Conservation (phyloP, 2,329 filamentous ascomycete genomes). For the Cytospora piceicola region DNA sequence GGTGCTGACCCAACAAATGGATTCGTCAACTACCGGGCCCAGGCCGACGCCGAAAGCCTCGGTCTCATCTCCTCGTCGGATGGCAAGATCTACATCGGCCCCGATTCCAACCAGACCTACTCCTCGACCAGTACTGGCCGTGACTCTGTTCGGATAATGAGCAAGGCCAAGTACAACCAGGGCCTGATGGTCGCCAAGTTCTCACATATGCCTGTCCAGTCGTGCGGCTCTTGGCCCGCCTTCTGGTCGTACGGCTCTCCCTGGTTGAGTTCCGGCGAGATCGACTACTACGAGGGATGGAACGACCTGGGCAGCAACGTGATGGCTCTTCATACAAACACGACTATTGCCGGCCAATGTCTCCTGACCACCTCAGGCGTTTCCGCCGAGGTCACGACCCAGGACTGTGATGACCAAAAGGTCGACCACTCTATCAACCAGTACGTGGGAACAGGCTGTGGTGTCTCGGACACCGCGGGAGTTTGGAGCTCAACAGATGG, state of each 20-base stretch:
- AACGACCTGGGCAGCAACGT: constrained; percentile 17
- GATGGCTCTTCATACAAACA: constrained; percentile 26
- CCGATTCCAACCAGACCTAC: constrained; percentile 18
- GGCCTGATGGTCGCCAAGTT: constrained; percentile 25
- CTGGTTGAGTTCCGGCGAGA: constrained; percentile 25
- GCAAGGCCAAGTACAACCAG: constrained; percentile 21
- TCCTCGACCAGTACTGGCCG: constrained; percentile 6
- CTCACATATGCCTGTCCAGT: constrained; percentile 22
- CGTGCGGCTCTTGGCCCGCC: constrained; percentile 28
- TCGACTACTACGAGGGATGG: constrained; percentile 23
- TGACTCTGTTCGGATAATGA: constrained; percentile 23
- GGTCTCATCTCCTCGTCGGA: constrained; percentile 42
- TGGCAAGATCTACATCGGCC: constrained; percentile 17
- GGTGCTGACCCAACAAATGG: constrained; percentile 64
- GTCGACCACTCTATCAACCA: background rate
- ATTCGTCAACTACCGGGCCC: constrained; percentile 60
- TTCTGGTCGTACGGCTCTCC: constrained; percentile 25
- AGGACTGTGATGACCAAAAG: constrained; percentile 17
- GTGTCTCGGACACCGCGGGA: constrained; percentile 17
- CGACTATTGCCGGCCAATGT: constrained; percentile 14
- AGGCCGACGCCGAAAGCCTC: constrained; percentile 40
- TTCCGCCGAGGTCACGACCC: constrained; percentile 6
- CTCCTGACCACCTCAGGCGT: constrained; percentile 9
- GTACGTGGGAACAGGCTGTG: constrained; percentile 9
- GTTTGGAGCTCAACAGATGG: constrained; percentile 16